Evolutionary conservation across 2,329 filamentous ascomycete species (phyloP), one percentile per base, ranked within the genome.

Genomic region (Cladosporium austrohemisphaericum): DNA sequence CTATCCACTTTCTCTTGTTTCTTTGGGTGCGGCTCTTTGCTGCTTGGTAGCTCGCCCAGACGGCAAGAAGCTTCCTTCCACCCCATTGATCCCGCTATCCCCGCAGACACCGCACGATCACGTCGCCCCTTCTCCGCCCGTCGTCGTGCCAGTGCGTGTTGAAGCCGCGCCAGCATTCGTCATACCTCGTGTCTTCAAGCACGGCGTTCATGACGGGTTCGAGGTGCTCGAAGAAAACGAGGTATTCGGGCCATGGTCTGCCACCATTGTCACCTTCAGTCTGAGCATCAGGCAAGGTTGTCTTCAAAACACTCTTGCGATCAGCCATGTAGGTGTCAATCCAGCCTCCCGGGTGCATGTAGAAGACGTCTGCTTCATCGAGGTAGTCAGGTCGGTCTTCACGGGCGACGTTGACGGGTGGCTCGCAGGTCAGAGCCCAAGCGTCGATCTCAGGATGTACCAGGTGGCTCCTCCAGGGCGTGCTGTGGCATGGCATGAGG

Each of bases 401-500:
- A 0, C 78, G 74, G 20, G 77, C 73, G 0, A 90, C 76, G 59
- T 84, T 72, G 10, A 98, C 71, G 0, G 93, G 93, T 1, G 93
- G 93, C 59, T 96, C 91, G 68, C 93, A 98, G 5, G 86, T 86
- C 13, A 97, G 74, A 0, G 91, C 92, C 75, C 91, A 91, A 3
- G 89, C 90, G 51, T 80, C 71, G 46, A 96, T 81, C 23, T 74
- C 71, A 0, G 88, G 80, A 62, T 93, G 80, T 53, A 94, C 76
- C 31, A 97, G 78, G 62, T 94, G 87, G 13, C 86, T 90, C 60
- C 91, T 86, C 92, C 93, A 97, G 2, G 93, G 92, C 0, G 92
- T 97, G 57, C 86, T 88, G 74, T 98, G 93, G 71, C 93, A 98
- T 8, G 93, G 93, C 78, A 91, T 95, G 19, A 98, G 77, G 70